Percentiles rank a stretch among this genome's conserved stretches.
These are phyloP conservation scores for Cercospora berteroae DNA, from an alignment of 2,329 filamentous ascomycete species.

Conservation along the genomic window DNA sequence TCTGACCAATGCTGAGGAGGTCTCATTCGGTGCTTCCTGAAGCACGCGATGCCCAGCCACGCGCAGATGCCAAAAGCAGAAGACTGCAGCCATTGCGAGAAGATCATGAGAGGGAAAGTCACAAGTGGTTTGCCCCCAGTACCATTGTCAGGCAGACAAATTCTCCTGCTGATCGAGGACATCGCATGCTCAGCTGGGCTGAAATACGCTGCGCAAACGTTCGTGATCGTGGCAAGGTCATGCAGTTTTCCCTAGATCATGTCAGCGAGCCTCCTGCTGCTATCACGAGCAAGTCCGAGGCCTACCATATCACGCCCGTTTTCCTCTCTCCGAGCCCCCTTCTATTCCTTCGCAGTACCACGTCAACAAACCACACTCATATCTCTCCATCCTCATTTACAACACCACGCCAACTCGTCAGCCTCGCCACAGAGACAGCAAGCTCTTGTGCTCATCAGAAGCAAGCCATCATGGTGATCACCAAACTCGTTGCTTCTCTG, in stretches of 20 bases:
- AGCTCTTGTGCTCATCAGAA: neutral
- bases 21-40: neutral
- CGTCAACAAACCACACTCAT: neutral
- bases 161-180: neutral
- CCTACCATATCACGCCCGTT: neutral
- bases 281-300: neutral
- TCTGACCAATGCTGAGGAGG: neutral
- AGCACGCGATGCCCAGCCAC: neutral
- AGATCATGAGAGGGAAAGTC: neutral
- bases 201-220: neutral
- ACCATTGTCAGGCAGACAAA: neutral
- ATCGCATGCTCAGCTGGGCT: neutral
- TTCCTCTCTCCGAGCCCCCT: neutral
- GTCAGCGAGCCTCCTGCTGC: neutral
- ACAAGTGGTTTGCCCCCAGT: neutral
- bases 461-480: neutral
- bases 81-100: neutral
- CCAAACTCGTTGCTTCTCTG: neutral
- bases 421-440: neutral
- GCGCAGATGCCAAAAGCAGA: neutral
- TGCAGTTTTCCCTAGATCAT: neutral
- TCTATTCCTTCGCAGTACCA: neutral
- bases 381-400: neutral
- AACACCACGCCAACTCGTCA: neutral
- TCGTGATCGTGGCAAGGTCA: neutral